Evolutionary conservation across 192 early-diverging fungal genomes (phyloP), one percentile per base, ranked within the genome.

Genomic region (Geranomyces variabilis): DNA sequence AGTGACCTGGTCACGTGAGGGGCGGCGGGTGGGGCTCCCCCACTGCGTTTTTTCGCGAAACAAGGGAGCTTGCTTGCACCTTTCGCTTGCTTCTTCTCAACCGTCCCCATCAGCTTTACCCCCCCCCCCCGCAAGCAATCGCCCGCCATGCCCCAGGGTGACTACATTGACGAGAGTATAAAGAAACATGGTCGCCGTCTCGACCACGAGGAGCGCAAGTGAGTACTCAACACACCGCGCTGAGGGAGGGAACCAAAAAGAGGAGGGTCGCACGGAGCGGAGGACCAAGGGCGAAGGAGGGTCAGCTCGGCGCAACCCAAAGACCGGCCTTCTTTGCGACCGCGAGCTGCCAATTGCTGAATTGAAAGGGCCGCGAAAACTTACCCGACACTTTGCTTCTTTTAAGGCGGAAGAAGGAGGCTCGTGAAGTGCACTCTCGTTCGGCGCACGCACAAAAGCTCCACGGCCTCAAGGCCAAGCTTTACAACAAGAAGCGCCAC

Each of bases 101-200:
- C 36, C 36, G 5, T 41, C 36, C 10, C 10, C 36, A 41, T 41
- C 36, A 41, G 10, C 36, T 7, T 41, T 10, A 41, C n/a, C n/a
- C n/a, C n/a, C n/a, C n/a, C n/a, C n/a, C n/a, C n/a, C n/a, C n/a
- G n/a, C n/a, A n/a, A n/a, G n/a, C n/a, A n/a, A n/a, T n/a, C n/a
- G n/a, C n/a, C n/a, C 46, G 51, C 51, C n/a, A 72, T 72, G 84
- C 88, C 94, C 64, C 93, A 95, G 89, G 96, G 96, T 90, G 97
- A 99, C 79, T 97, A 99, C 82, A 99, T 99, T 85, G 97, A 99
- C 85, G 93, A 96, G 82, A 84, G 92, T 46, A 96, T 99, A 80
- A 95, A 93, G 85, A 90, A 92, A 79, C 93, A 97, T 86, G 97
- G 97, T 77, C 91, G 97, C 55, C 90, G 94, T 66, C 83, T 97